Evolutionary conservation across 352 stramenopile genomes (phyloP).

Genomic region (Lagenidium giganteum): DNA sequence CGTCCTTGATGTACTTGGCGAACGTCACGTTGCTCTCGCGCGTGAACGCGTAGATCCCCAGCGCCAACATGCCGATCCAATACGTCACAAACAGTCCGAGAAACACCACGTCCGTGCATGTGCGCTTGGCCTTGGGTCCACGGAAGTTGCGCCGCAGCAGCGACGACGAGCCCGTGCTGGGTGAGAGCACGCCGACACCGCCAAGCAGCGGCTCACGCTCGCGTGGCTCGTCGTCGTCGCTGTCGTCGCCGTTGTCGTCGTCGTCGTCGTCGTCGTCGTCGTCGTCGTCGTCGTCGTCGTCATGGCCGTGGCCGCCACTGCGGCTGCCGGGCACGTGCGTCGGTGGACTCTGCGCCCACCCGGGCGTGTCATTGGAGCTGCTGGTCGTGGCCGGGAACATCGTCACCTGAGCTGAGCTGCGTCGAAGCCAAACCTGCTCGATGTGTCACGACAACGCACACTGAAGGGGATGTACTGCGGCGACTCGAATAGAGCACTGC

Average conservation of each 20-base stretch:
- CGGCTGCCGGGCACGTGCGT: not conserved
- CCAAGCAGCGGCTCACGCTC: constrained; percentile 42
- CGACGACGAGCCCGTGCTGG: constrained; percentile 35
- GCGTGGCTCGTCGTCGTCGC: constrained; percentile 15
- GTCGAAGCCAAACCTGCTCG: too few species aligned
- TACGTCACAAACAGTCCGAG: constrained; percentile 53
- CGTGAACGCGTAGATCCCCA: constrained; percentile 62
- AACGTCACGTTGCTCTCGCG: constrained; percentile 61
- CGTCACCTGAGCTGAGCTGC: too few species aligned
- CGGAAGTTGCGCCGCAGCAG: constrained; percentile 39
- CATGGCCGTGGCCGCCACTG: not conserved
- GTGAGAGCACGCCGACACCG: constrained; percentile 26
- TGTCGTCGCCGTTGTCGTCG: constrained; percentile 5
- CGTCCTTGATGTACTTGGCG: constrained; percentile 73
- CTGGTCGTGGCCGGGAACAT: too few species aligned
- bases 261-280: constrained; percentile 19
- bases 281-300: not conserved
- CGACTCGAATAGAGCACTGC: too few species aligned
- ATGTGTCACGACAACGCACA: too few species aligned
- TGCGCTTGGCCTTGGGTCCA: constrained; percentile 30
- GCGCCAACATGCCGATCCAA: constrained; percentile 73
- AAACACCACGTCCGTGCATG: constrained; percentile 55
- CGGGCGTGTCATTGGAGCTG: too few species aligned
- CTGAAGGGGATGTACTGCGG: too few species aligned
- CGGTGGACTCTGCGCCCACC: too few species aligned